Conservation (phyloP, 768 basidiomycete genomes). For the Calocera cornea region DNA sequence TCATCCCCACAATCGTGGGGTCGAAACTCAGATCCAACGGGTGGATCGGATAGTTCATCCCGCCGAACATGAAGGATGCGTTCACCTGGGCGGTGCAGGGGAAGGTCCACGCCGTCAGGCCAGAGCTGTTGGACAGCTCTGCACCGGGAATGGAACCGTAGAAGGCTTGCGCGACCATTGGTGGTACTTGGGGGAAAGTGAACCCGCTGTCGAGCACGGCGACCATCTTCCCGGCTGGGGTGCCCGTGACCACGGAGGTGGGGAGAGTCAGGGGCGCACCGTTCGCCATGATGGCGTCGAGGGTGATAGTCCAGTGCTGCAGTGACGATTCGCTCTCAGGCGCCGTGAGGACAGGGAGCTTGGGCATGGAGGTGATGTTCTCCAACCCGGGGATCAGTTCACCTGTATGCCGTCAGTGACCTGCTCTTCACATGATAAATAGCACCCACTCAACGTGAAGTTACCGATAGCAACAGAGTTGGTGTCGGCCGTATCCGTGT, state of each 20-base stretch:
- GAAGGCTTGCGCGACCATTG: constrained; percentile 69
- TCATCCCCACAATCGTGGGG: constrained; percentile 38
- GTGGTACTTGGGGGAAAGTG: constrained; percentile 43
- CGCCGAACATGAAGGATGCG: constrained; percentile 58
- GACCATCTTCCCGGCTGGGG: constrained; percentile 48
- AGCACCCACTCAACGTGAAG: not conserved
- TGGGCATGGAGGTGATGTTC: constrained; percentile 46
- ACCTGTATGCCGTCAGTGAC: constrained; percentile 24
- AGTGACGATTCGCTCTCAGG: constrained; percentile 33
- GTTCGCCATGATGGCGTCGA: constrained; percentile 40
- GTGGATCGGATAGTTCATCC: constrained; percentile 50
- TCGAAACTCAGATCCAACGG: constrained; percentile 47
- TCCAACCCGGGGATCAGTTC: constrained; percentile 51
- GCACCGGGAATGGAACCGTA: constrained; percentile 68
- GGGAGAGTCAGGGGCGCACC: not conserved
- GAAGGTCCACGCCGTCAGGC: constrained; percentile 44
- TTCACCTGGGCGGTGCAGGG: constrained; percentile 65
- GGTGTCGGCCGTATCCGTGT: constrained; percentile 33
- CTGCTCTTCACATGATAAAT: not conserved
- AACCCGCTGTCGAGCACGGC: constrained; percentile 43
- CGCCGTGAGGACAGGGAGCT: constrained; percentile 37
- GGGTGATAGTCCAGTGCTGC: constrained; percentile 67
- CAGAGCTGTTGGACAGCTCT: constrained; percentile 39
- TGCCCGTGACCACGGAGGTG: constrained; percentile 50
- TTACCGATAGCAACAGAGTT: constrained; percentile 51